Conservation (phyloP, 2,329 filamentous ascomycete species). For the Penicillium sp. region DNA sequence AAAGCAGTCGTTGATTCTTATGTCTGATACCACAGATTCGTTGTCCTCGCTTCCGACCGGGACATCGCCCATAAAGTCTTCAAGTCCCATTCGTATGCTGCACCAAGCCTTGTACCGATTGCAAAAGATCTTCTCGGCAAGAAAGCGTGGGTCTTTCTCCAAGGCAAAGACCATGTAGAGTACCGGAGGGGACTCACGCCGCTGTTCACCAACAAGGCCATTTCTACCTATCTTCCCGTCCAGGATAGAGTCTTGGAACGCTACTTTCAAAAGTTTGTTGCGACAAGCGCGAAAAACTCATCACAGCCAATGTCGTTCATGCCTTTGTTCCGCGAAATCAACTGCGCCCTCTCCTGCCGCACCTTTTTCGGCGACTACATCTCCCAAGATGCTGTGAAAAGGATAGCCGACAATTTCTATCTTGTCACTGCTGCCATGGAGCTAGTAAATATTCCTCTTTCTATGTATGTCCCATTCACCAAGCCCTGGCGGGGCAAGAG, state of each 20-base stretch:
- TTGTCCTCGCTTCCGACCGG: conserved; percentile 86
- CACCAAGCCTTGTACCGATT: conserved; percentile 86
- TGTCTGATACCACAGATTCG: conserved; percentile 64
- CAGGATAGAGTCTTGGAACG: conserved; percentile 82
- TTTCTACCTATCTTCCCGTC: conserved; percentile 82
- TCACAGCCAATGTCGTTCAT: conserved; percentile 78
- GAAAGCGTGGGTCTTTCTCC: conserved; percentile 90
- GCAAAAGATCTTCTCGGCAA: conserved; percentile 83
- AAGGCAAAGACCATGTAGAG: conserved; percentile 85
- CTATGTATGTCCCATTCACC: conserved; percentile 82
- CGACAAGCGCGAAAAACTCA: conserved; percentile 66
- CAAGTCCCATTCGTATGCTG: conserved; percentile 82
- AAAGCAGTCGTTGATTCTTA: background rate
- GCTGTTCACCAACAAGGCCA: conserved; percentile 82
- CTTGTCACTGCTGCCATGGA: conserved; percentile 87
- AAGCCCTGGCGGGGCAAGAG: conserved; percentile 92
- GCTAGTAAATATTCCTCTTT: conserved; percentile 81
- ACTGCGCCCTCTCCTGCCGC: conserved; percentile 84
- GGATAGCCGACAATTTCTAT: conserved; percentile 90
- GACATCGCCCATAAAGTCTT: conserved; percentile 91
- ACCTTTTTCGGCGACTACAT: conserved; percentile 93
- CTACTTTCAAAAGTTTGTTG: conserved; percentile 76
- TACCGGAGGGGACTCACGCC: conserved; percentile 89
- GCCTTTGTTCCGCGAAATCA: conserved; percentile 82
- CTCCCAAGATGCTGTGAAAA: conserved; percentile 80